Evolutionary conservation across 163 green algal genomes (phyloP).

Genomic region (Dunaliella salina): DNA sequence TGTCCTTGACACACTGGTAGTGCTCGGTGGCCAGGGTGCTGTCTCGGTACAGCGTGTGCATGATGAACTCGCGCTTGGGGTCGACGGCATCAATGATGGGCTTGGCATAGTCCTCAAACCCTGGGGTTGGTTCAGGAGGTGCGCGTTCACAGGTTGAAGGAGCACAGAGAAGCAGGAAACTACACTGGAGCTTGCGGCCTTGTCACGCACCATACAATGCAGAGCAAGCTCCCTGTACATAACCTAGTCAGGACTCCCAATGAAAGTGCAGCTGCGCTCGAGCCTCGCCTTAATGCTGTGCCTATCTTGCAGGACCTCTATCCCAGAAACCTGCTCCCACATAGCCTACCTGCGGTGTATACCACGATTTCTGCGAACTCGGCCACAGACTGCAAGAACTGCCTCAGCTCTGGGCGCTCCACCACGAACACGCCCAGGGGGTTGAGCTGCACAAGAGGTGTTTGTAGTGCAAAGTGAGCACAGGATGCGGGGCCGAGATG

Average conservation of each 20-base stretch:
- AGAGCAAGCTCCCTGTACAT: too few relatives aligned
- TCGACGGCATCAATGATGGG: slow-evolving; percentile 81
- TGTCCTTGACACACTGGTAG: slow-evolving; percentile 84
- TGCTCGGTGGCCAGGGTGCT: slow-evolving; percentile 54
- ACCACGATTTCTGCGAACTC: slow-evolving; percentile 65
- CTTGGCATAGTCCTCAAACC: slow-evolving; percentile 80
- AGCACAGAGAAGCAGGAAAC: too few relatives aligned
- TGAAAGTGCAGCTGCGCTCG: too few relatives aligned
- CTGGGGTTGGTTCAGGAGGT: slow-evolving; percentile 22
- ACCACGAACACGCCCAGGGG: slow-evolving; percentile 77
- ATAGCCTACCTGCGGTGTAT: slow-evolving; percentile 53
- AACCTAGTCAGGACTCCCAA: too few relatives aligned
- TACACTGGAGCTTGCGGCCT: not conserved
- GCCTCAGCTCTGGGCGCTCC: slow-evolving; percentile 71
- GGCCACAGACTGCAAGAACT: slow-evolving; percentile 69
- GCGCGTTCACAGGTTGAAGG: not conserved
- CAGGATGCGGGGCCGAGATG: too few relatives aligned
- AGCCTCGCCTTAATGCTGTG: too few relatives aligned
- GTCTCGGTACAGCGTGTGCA: slow-evolving; percentile 66
- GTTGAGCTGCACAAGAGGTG: not conserved
- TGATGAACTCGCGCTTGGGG: slow-evolving; percentile 40
- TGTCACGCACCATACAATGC: too few relatives aligned
- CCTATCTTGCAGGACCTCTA: too few relatives aligned
- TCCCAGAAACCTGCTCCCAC: too few relatives aligned
- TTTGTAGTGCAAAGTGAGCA: not conserved